Evolutionary conservation across 768 basidiomycete genomes (phyloP).

Genomic region (Phlegmacium glaucopus): DNA sequence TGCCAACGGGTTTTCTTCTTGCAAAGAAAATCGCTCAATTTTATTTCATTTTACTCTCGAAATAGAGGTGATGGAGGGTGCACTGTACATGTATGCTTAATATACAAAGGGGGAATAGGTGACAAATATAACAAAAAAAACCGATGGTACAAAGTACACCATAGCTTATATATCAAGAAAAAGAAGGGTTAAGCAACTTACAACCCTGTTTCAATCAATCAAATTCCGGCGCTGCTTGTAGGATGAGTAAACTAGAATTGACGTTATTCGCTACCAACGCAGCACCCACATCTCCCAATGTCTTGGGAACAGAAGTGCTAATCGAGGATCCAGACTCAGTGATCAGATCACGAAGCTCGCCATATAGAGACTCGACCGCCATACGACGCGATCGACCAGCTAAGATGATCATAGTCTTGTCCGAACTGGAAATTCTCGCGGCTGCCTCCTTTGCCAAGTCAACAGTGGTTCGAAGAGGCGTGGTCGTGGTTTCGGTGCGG

Average conservation of each 20-base stretch:
- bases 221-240: constrained; percentile 52
- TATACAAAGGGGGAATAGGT: too few relatives aligned
- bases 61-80: too few relatives aligned
- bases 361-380: constrained; percentile 52
- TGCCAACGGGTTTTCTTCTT: too few relatives aligned
- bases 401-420: constrained; percentile 58
- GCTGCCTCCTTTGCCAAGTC: constrained; percentile 36
- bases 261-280: constrained; percentile 56
- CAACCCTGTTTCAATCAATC: too few relatives aligned
- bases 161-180: too few relatives aligned
- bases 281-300: constrained; percentile 73
- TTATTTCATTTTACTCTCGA: too few relatives aligned
- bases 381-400: constrained; percentile 74
- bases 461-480: constrained; percentile 55
- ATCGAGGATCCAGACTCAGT: constrained; percentile 37
- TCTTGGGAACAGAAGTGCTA: constrained; percentile 61
- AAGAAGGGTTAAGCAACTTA: too few relatives aligned
- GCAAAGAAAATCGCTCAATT: too few relatives aligned
- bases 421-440: constrained; percentile 19
- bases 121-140: too few relatives aligned
- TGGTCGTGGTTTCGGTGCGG: constrained; percentile 40
- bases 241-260: constrained; percentile 48
- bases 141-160: too few relatives aligned
- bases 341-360: constrained; percentile 54
- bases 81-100: too few relatives aligned